Conservation (phyloP, 805 yeast genomes). For the Lipomyces starkeyi region DNA sequence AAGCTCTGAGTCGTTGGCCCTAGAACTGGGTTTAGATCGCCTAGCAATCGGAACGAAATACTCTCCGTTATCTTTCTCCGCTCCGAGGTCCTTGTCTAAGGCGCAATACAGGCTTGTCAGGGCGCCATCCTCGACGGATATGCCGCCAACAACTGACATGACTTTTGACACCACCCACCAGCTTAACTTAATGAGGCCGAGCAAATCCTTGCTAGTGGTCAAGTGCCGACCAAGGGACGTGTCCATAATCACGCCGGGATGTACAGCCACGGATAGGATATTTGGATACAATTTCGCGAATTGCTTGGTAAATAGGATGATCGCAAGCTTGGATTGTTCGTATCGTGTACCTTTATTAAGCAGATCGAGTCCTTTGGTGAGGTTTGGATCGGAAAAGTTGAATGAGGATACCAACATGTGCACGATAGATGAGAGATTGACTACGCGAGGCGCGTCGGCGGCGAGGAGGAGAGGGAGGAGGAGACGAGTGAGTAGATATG, state of each 20-base stretch:
- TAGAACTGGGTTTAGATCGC: conserved; percentile 10
- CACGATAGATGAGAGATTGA: conserved; percentile 32
- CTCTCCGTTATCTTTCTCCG: conserved; percentile 27
- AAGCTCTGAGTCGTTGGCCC: conserved; percentile 14
- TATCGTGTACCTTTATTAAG: conserved; percentile 20
- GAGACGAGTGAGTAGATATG: conserved; percentile 66
- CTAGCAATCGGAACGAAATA: conserved; percentile 30
- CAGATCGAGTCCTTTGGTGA: conserved; percentile 16
- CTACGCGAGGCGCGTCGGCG: conserved; percentile 29
- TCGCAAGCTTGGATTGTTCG: conserved; percentile 36
- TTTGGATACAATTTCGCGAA: conserved; percentile 33
- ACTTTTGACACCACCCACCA: not conserved
- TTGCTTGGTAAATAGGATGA: conserved; percentile 27
- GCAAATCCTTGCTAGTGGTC: conserved; percentile 4
- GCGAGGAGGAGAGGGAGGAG: conserved; percentile 27
- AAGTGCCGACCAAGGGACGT: conserved; percentile 26
- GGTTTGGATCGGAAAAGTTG: conserved; percentile 29
- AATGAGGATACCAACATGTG: conserved; percentile 21
- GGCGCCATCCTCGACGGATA: conserved; percentile 28
- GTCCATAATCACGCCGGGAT: conserved; percentile 35
- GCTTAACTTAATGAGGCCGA: conserved; percentile 15
- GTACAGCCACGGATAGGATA: conserved; percentile 30
- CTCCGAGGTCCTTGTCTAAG: conserved; percentile 14
- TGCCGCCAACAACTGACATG: conserved; percentile 12
- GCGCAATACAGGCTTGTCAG: conserved; percentile 32